These are phyloP conservation scores for Cyclotella sp. DNA, from an alignment of 108 stramenopile species.

Conservation along the genomic window DNA sequence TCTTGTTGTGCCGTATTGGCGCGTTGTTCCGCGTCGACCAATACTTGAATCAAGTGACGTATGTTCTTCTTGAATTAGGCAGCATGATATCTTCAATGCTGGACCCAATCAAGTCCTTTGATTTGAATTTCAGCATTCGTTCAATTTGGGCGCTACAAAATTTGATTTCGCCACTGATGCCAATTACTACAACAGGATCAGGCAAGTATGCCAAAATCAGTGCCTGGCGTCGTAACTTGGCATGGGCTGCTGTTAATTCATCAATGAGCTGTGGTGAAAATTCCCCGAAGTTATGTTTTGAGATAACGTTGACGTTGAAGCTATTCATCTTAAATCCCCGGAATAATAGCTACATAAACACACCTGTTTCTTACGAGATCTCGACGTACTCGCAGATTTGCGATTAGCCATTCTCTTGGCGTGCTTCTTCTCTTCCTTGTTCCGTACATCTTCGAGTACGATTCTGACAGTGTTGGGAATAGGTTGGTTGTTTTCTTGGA, in stretches of 20 bases:
- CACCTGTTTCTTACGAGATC: constrained; percentile 89
- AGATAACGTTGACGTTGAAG: too few species aligned
- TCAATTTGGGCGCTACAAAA: constrained; percentile 86
- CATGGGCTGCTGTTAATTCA: constrained; percentile 75
- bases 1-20: neutral
- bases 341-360: constrained; percentile 52
- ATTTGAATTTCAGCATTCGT: constrained; percentile 69
- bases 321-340: too few species aligned
- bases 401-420: constrained; percentile 92
- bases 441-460: constrained; percentile 68
- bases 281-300: too few species aligned
- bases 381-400: constrained; percentile 86
- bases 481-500: constrained; percentile 65
- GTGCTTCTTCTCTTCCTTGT: constrained; percentile 77
- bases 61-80: constrained; percentile 70
- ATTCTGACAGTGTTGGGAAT: constrained; percentile 71
- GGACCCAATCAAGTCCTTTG: constrained; percentile 63
- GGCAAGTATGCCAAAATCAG: constrained; percentile 82
- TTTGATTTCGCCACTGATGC: constrained; percentile 68
- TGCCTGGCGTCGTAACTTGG: constrained; percentile 73
- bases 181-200: constrained; percentile 76
- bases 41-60: constrained; percentile 55
- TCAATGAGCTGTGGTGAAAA: too few species aligned
- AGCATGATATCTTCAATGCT: constrained; percentile 65
- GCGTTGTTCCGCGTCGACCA: constrained; percentile 46